Conservation (phyloP, 139 green algal genomes). For the Chlamydomonas applanata region DNA sequence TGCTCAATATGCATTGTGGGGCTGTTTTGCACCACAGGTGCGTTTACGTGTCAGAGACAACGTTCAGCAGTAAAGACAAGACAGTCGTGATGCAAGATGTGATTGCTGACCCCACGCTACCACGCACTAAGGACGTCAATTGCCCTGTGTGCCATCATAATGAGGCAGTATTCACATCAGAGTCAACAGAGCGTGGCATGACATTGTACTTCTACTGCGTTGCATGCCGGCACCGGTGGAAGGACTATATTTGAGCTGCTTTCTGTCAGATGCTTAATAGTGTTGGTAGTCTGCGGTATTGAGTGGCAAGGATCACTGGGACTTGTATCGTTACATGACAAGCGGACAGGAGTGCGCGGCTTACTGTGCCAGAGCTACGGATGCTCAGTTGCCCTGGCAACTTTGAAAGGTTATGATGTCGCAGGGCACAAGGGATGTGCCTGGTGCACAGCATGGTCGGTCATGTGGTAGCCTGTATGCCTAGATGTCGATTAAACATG, state of each 20-base stretch:
- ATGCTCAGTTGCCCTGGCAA: too few species aligned
- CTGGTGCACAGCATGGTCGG: too few species aligned
- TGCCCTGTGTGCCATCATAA: slow-evolving; percentile 81
- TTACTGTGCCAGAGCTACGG: too few species aligned
- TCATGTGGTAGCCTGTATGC: too few species aligned
- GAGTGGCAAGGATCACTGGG: background rate
- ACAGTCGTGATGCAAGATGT: slow-evolving; percentile 81
- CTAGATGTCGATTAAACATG: too few species aligned
- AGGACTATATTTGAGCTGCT: slow-evolving; percentile 71
- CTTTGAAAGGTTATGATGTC: too few species aligned
- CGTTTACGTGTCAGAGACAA: slow-evolving; percentile 79
- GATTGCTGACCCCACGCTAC: slow-evolving; percentile 82
- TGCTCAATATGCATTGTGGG: slow-evolving; percentile 7
- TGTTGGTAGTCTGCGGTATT: too few species aligned
- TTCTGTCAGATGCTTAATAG: too few species aligned
- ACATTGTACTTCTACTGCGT: slow-evolving; percentile 83
- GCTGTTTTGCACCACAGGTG: slow-evolving; percentile 28
- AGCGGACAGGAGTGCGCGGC: too few species aligned
- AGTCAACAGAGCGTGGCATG: slow-evolving; percentile 81
- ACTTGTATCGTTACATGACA: too few species aligned
- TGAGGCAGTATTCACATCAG: slow-evolving; percentile 86
- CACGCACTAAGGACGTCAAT: slow-evolving; percentile 77
- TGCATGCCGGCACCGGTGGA: slow-evolving; percentile 72
- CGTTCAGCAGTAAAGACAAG: slow-evolving; percentile 77
- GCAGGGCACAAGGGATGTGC: too few species aligned